Evolutionary conservation across 225 moss, liverwort and hornwort species (phyloP).

Genomic region (Physcomitrellopsis africana): DNA sequence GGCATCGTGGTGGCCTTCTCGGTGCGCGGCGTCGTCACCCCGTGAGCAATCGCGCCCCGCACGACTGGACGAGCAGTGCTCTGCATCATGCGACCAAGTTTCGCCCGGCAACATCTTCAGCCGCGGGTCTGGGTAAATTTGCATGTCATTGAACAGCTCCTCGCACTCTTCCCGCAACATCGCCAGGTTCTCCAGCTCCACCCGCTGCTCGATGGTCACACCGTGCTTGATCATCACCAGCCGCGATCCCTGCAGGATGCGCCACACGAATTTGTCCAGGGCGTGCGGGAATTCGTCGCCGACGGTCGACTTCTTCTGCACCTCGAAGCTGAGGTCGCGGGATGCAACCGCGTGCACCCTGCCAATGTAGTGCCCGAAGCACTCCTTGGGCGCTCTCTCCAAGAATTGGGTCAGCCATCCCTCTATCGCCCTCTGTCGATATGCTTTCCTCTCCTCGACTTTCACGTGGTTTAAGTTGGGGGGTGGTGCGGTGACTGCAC

Average conservation of each 20-base stretch:
- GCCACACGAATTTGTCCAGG: slow-evolving; percentile 43
- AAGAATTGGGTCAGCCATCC: slow-evolving; percentile 51
- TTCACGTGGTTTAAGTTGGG: slow-evolving; percentile 43
- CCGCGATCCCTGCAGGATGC: slow-evolving; percentile 37
- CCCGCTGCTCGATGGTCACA: slow-evolving; percentile 26
- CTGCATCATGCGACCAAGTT: slow-evolving; percentile 43
- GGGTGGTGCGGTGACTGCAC: slow-evolving; percentile 28
- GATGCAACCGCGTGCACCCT: slow-evolving; percentile 39
- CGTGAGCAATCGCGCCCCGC: slow-evolving; percentile 28
- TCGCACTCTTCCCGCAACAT: slow-evolving; percentile 49
- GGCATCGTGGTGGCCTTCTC: too few relatives aligned
- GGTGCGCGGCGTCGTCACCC: too few relatives aligned
- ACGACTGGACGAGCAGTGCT: slow-evolving; percentile 30
- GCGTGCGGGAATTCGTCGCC: slow-evolving; percentile 54
- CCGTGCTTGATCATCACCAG: slow-evolving; percentile 55
- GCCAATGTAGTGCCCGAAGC: slow-evolving; percentile 61
- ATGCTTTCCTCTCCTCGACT: slow-evolving; percentile 32
- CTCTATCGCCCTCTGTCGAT: slow-evolving; percentile 43
- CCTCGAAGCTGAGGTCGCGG: slow-evolving; percentile 36
- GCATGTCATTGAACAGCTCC: slow-evolving; percentile 42
- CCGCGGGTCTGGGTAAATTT: slow-evolving; percentile 42
- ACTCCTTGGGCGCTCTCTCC: slow-evolving; percentile 35
- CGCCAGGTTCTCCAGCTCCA: slow-evolving; percentile 24
- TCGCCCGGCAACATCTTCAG: slow-evolving; percentile 32
- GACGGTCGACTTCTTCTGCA: slow-evolving; percentile 19